Evolutionary conservation across 2,329 filamentous ascomycete species (phyloP).

Genomic region (Fusarium duplospermum): DNA sequence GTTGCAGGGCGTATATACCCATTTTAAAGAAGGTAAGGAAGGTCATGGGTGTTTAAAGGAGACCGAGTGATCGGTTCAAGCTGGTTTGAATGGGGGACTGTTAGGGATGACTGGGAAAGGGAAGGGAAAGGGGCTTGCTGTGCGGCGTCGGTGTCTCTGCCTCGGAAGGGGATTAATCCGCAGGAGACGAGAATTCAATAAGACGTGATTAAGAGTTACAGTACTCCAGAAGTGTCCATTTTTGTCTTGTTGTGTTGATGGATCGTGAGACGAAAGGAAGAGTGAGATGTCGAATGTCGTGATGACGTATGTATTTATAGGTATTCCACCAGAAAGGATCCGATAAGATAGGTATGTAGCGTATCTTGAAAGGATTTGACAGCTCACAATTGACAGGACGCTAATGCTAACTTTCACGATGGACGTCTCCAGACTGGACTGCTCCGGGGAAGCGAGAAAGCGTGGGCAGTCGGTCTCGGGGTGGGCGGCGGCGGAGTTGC

Average conservation of each 20-base stretch:
- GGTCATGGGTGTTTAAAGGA: constrained; percentile 11
- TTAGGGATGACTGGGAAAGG: background rate
- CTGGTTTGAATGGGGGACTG: constrained; percentile 9
- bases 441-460: background rate
- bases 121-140: background rate
- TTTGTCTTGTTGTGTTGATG: background rate
- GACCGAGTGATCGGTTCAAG: constrained; percentile 9
- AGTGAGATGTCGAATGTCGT: background rate
- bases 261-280: background rate
- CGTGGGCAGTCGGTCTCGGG: background rate
- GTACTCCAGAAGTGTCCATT: background rate
- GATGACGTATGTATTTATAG: background rate
- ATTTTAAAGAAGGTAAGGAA: constrained; percentile 40
- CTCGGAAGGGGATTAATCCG: constrained; percentile 2
- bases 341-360: constrained; percentile 23
- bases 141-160: background rate
- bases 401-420: background rate
- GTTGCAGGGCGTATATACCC: constrained; percentile 49
- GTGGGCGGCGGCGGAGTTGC: constrained; percentile 40
- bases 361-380: background rate
- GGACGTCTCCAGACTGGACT: background rate
- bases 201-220: constrained; percentile 1
- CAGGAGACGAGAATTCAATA: constrained; percentile 13
- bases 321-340: background rate
- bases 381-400: background rate